Base-by-base conservation (phyloP, 1,284 basidiomycete genomes). In the Xerocomus nothofagi region DNA sequence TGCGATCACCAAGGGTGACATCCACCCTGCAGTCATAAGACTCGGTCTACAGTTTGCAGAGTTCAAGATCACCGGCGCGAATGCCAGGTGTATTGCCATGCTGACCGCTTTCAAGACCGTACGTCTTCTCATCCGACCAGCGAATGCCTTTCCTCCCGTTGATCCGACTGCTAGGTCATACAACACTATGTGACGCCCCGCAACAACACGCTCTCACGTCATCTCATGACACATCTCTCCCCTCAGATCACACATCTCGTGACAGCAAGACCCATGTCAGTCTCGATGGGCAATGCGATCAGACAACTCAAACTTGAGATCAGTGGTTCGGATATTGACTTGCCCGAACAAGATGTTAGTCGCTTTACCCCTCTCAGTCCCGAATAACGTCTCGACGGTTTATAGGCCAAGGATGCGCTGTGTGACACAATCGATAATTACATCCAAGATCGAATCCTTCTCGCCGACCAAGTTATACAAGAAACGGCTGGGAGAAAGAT, bases 261-360 rank as follows among this genome's bases (percentile, higher is more conserved):
- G 15, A 81, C 88, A 47, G 88, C 91, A 24, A 77, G 94, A 44
- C 90, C 92, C 0, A 88, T 95, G 85, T 90, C 91, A n/a, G 85
- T 93, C n/a, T 91, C 92, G 23, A 93, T 94, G 84, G 93, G 92
- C 1, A 95, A 95, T 63, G 93, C 93, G 0, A 93, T 94, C 57
- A 82, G 95, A 50, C 92, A 96, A 70, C 78, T 99, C 63, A 99
- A 99, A 74, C 79, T 97, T 53, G 93, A 98, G 65, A 98, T 99
- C 67, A 95, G 92, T 64, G 82, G 84, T 18, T 85, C 93, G 39
- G 90, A 93, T 60, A 91, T 93, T 47, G 95, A 98, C 70, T 77
- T 93, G 63, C 86, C 92, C 6, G 93, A 98, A 68, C 91, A 95
- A 65, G 93, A 98, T 73, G 94, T 95, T 62, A 57, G 88, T 32